These are phyloP conservation scores for Wickerhamomyces ciferrii DNA, from an alignment of 805 yeast genomes.

Conservation along the genomic window DNA sequence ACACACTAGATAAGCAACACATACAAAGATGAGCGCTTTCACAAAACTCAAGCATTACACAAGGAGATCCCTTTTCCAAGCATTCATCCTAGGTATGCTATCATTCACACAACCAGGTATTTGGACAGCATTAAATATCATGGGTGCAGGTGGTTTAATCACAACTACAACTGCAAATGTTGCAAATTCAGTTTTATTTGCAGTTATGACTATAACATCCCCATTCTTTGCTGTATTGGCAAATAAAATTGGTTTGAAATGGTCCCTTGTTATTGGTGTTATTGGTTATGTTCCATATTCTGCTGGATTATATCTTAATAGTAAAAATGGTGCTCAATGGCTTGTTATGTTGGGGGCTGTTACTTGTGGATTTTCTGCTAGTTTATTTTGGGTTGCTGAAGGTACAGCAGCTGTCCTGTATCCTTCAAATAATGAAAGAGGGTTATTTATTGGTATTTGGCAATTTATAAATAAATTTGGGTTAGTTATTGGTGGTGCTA, in stretches of 20 bases:
- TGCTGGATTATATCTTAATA: constrained; percentile 17
- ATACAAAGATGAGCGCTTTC: no score
- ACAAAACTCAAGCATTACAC: no score
- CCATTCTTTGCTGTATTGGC: constrained; percentile 4
- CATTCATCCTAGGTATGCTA: neutral
- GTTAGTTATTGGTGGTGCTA: constrained; percentile 16
- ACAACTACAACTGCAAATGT: neutral
- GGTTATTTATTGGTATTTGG: constrained; percentile 20
- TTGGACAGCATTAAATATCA: neutral
- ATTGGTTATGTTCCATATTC: constrained; percentile 16
- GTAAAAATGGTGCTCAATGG: constrained; percentile 14
- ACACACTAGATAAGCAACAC: no score
- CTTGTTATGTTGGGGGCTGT: constrained; percentile 15
- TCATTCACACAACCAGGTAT: neutral
- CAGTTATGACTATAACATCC: neutral
- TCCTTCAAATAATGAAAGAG: constrained; percentile 14
- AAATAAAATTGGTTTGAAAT: constrained; percentile 12
- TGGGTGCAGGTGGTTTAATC: neutral
- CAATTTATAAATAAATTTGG: constrained; percentile 15
- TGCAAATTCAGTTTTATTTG: neutral
- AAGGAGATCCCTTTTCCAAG: neutral
- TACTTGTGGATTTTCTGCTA: constrained; percentile 13
- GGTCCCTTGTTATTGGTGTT: constrained; percentile 10
- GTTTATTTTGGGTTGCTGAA: constrained; percentile 19
- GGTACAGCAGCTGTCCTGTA: constrained; percentile 15